Evolutionary conservation across 192 early-diverging fungal genomes (phyloP), one percentile per base, ranked within the genome.

Genomic region (Chytriomyces confervae): DNA sequence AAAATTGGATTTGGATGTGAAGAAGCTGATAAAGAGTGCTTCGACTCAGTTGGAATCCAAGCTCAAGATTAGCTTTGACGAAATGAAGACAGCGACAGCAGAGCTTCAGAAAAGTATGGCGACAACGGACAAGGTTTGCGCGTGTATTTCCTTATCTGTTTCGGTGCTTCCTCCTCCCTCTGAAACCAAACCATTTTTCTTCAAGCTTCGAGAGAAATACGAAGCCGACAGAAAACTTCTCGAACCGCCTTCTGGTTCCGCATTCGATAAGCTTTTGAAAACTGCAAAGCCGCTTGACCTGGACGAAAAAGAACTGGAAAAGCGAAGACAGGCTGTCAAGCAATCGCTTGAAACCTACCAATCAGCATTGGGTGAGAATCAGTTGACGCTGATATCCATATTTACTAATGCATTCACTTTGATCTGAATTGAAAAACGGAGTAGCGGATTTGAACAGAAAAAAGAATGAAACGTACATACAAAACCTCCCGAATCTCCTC

Each of bases 51-150:
- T 81, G 60, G 81, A 83, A 0, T 73, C 76, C 18, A 60, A 62
- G 29, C 68, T 71, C 29, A 81, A 82, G 27, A 62, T 76, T 75
- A 76, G 62, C 10, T 85, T 85, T 65, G 79, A 82, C 36, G 84
- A 85, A 13, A 45, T 83, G n/a, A 79, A 82, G 23, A 81, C 75
- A 48, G 62, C 16, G 8, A 57, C 27, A 7, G 62, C 48, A 7
- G 84, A 85, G 24, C 72, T 83, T 49, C 68, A 74, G 47, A 80
- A 81, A 62, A 16, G 23, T 24, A 71, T 79, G 11, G 76, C 79
- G 5, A 10, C 61, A 18, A 51, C 83, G 7, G 84, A 83, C 50
- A 82, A 83, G 60, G 69, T 71, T 23, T 4, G 66, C 62, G n/a
- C 16, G 13, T 16, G 20, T 3, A 20, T n/a, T n/a, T 60, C 57